Percentiles rank a stretch among this genome's conserved stretches.
These are phyloP conservation scores for Cryptococcus sp. DNA, from an alignment of 1,284 basidiomycete species.

Conservation along the genomic window DNA sequence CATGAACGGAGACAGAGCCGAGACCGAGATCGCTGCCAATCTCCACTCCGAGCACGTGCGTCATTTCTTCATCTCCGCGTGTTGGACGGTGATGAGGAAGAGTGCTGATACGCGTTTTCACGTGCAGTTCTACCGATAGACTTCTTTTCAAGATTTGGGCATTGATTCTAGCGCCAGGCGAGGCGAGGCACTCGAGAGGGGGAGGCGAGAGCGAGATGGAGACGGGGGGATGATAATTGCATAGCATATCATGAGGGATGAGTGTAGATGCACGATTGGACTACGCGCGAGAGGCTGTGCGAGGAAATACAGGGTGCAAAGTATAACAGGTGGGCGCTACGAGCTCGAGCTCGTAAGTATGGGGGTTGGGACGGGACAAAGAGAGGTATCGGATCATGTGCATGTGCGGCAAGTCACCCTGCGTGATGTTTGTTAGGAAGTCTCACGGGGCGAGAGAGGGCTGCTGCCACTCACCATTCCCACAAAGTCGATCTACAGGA, in stretches of 20 bases:
- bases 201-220: too few species aligned
- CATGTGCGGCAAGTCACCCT: slow-evolving; percentile 10
- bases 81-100: neutral
- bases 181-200: too few species aligned
- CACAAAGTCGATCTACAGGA: neutral
- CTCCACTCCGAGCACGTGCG: slow-evolving; percentile 60
- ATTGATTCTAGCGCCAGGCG: too few species aligned
- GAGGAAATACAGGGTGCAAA: neutral
- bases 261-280: neutral
- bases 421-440: neutral
- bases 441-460: too few species aligned
- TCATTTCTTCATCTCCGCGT: slow-evolving; percentile 1
- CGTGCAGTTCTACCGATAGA: slow-evolving; percentile 19
- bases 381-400: neutral
- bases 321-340: neutral
- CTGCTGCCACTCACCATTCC: slow-evolving; percentile 1
- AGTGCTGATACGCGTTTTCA: neutral
- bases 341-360: too few species aligned
- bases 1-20: slow-evolving; percentile 91
- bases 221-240: too few species aligned
- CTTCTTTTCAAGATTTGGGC: neutral
- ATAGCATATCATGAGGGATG: neutral
- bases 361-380: too few species aligned
- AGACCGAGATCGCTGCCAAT: slow-evolving; percentile 95
- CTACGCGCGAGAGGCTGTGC: neutral